Percentiles rank a stretch among this genome's conserved stretches.
Conservation (phyloP, 2,329 filamentous ascomycete species). For the Aspergillus pseudotamarii region DNA sequence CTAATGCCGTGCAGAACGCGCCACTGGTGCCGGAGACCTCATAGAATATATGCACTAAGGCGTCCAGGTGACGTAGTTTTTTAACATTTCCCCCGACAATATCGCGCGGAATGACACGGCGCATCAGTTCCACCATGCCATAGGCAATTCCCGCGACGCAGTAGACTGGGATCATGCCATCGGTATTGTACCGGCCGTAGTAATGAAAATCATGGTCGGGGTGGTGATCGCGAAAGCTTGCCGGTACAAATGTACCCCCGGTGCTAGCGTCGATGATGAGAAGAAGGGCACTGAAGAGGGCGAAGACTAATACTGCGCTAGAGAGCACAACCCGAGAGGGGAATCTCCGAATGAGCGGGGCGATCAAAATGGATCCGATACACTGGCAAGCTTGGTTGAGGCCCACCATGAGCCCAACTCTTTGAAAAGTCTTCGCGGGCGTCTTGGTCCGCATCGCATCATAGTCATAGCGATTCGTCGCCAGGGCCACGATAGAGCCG, state of each 20-base stretch:
- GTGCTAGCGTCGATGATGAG: conserved; percentile 21
- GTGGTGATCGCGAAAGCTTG: conserved; percentile 11
- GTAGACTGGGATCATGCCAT: conserved; percentile 21
- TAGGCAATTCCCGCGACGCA: conserved; percentile 17
- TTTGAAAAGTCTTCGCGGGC: conserved; percentile 18
- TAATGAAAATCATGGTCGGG: conserved; percentile 21
- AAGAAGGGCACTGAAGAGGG: conserved; percentile 18
- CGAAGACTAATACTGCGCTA: conserved; percentile 16
- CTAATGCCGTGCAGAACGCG: conserved; percentile 19
- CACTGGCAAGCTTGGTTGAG: conserved; percentile 21
- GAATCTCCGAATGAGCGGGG: conserved; percentile 19
- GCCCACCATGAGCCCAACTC: conserved; percentile 22
- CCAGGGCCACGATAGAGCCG: conserved; percentile 18
- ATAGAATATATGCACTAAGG: conserved; percentile 19
- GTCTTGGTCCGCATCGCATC: conserved; percentile 16
- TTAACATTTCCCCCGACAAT: conserved; percentile 19
- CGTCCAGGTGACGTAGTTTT: conserved; percentile 19
- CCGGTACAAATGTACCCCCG: conserved; percentile 15
- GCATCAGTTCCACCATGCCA: conserved; percentile 23
- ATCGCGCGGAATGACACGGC: conserved; percentile 18
- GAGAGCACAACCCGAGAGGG: conserved; percentile 17
- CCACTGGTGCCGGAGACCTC: conserved; percentile 17
- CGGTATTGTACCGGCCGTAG: conserved; percentile 18
- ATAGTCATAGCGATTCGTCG: conserved; percentile 21
- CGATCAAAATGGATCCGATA: conserved; percentile 21